Evolutionary conservation across 163 green algal genomes (phyloP), one percentile per base, ranked within the genome.

Genomic region (Chloromonas sp.): DNA sequence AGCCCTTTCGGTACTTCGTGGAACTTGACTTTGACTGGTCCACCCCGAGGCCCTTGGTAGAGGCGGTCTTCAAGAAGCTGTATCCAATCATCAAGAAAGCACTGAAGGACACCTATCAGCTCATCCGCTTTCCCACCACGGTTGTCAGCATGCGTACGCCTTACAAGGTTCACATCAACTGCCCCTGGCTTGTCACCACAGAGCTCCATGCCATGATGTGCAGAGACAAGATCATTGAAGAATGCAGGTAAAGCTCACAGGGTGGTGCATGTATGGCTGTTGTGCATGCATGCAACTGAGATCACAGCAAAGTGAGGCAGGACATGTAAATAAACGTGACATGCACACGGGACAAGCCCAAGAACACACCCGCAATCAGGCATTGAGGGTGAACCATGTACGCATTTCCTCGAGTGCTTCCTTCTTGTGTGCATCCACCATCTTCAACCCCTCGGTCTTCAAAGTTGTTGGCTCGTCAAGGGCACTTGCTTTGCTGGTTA

Each of bases 121-220:
- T 36, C 36, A 11, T 74, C 5, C 66, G 11, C 5, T 5, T 11
- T 5, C 66, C 66, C 5, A 74, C 66, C 5, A 74, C 66, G 66
- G 59, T 85, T 1, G 76, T 88, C 13, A 90, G 86, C 62, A 92
- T 93, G 85, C 89, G 91, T 74, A 93, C 89, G 14, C 88, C 87
- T 1, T 92, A 90, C 86, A 92, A 92, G 78, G 87, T 93, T 36
- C 91, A 93, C 85, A 36, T 93, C 36, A 93, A 92, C 85, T 93
- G 89, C 60, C 89, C 91, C 0, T 61, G 71, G 14, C 79, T 92
- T 60, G 79, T 91, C 36, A 92, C 87, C 71, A 91, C 88, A 0
- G 91, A 92, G 82, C 85, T 87, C 13, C 80, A 89, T 15, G 88
- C 88, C 0, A 58, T 61, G 57, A 61, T 87, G 11, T 89, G 86